Evolutionary conservation across 495 filamentous ascomycete species (phyloP), one percentile per base, ranked within the genome.

Genomic region (Massariosphaeria phaeospora): DNA sequence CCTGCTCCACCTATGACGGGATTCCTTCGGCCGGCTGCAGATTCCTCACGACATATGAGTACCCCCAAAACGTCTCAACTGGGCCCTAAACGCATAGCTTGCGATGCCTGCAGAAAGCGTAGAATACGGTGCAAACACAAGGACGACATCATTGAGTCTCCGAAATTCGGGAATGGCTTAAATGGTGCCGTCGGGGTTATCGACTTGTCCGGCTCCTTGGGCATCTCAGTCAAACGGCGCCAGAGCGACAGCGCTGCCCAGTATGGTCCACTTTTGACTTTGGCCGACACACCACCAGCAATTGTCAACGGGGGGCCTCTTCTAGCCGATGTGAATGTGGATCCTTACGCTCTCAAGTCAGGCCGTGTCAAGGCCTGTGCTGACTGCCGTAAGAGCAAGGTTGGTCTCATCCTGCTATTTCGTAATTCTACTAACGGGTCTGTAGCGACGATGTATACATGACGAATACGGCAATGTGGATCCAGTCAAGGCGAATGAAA

Each of bases 361-460:
- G 68, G 69, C 6, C 52, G 70, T 15, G 80, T 72, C 55, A 84
- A 82, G 62, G 82, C 82, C 10, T 85, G 82, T 57, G 75, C 79
- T 52, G 80, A 84, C 52, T 85, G 82, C 62, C 78, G 82, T 17
- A 84, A 79, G 65, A 83, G 79, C 73, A 85, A 85, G 77, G 82
- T 83, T 56, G 62, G 70, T 61, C 66, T 62, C 12, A 12, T 53
- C 12, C 48, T 18, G 26, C 24, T 29, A 30, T 1, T 34, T 29
- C 21, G 35, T 34, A 40, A 21, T 36, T 27, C 6, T 54, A 61
- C 61, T 73, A 46, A 70, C 46, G 20, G 2, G 30, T 10, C 24
- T 41, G 38, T 47, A 85, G 82, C 81, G 82, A 46, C 80, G 82
- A 57, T 85, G 82, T 59, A 82, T 85, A 21, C 82, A 85, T 55